Conservation (phyloP, 495 filamentous ascomycete species). For the Daldinia loculata region DNA sequence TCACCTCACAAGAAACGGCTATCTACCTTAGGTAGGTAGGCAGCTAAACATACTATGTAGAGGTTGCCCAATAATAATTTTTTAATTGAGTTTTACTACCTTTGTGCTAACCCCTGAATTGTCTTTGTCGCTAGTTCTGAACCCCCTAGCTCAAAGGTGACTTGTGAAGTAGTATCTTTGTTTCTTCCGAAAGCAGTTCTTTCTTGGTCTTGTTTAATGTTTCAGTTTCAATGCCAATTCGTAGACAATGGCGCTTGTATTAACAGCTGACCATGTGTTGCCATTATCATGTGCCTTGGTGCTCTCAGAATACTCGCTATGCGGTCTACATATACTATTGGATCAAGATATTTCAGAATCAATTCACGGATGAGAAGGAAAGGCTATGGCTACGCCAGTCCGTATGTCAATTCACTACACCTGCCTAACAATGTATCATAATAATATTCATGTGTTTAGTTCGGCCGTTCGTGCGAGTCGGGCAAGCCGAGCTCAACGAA, state of each 20-base stretch:
- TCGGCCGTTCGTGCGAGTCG: slow-evolving; percentile 10
- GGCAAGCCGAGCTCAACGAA: not conserved
- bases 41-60: no score
- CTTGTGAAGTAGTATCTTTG: slow-evolving; percentile 14
- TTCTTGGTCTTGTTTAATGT: not conserved
- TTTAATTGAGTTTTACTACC: not conserved
- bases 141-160: not conserved
- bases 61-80: not conserved
- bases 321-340: not conserved
- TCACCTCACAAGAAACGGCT: no score
- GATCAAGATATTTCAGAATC: not conserved
- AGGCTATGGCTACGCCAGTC: slow-evolving; percentile 5
- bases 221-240: not conserved
- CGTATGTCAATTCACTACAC: slow-evolving; percentile 4
- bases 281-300: not conserved
- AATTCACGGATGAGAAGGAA: not conserved
- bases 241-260: slow-evolving; percentile 16
- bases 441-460: slow-evolving; percentile 8
- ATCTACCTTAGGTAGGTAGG: no score
- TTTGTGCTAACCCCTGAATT: not conserved
- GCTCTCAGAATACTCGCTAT: not conserved
- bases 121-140: not conserved
- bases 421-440: not conserved
- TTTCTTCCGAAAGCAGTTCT: slow-evolving; percentile 21
- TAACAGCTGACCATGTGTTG: not conserved